Percentiles rank a stretch among this genome's conserved stretches.
phyloP scores from a whole-genome alignment of 495 filamentous ascomycete genomes.

The Terfezia boudieri region DNA sequence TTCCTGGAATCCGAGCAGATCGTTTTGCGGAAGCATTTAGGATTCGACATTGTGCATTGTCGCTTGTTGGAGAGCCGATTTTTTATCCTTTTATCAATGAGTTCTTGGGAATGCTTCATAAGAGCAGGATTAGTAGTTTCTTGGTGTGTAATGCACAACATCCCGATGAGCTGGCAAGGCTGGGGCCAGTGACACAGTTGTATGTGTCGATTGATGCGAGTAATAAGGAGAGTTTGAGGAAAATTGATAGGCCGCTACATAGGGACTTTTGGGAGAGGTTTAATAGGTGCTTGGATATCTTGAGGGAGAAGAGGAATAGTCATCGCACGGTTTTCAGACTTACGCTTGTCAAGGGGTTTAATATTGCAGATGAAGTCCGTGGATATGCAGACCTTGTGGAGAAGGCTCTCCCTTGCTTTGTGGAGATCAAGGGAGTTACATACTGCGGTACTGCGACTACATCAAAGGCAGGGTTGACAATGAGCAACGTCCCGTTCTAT shows the following conservation, averaged over 20 bases:
- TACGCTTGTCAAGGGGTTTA: conserved; percentile 90
- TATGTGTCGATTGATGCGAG: conserved; percentile 91
- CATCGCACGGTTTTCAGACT: conserved; percentile 90
- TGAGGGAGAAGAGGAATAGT: conserved; percentile 52
- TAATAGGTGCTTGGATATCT: conserved; percentile 67
- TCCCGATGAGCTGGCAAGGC: conserved; percentile 62
- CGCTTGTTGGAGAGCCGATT: conserved; percentile 82
- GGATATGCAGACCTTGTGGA: conserved; percentile 79
- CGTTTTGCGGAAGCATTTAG: conserved; percentile 80
- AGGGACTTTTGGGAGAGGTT: conserved; percentile 97
- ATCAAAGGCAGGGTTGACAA: conserved; percentile 60
- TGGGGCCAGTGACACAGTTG: conserved; percentile 71
- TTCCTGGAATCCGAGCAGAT: conserved; percentile 79
- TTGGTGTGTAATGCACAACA: conserved; percentile 97
- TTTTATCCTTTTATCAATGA: conserved; percentile 96
- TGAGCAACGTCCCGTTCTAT: conserved; percentile 94
- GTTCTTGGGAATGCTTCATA: conserved; percentile 60
- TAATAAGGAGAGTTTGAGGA: conserved; percentile 64
- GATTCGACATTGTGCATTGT: conserved; percentile 78
- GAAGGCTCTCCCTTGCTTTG: conserved; percentile 62
- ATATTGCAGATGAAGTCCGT: conserved; percentile 74
- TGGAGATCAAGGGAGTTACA: conserved; percentile 91
- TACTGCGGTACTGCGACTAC: conserved; percentile 80
- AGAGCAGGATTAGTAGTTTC: conserved; percentile 74
- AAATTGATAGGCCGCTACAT: conserved; percentile 78